A percentile compares a stretch with the other conserved stretches of the same genome.
Evolutionary conservation across 2,329 filamentous ascomycete species (phyloP).

Genomic region (Aspergillus clavatus): DNA sequence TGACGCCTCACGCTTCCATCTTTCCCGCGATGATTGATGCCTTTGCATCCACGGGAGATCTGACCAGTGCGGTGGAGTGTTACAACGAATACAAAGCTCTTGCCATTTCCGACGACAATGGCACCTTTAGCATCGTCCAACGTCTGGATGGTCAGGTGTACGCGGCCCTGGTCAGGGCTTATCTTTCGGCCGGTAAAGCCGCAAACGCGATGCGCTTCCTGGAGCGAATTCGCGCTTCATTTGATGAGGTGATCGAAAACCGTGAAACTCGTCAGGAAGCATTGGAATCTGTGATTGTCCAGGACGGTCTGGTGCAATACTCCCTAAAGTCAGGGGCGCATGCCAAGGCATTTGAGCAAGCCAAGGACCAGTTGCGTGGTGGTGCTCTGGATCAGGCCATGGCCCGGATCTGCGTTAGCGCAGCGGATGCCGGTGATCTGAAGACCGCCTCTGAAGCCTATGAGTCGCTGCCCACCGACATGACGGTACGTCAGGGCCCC

Average conservation of each 20-base stretch:
- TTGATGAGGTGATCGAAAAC: conserved; percentile 43
- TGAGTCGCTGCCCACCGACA: conserved; percentile 51
- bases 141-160: conserved; percentile 82
- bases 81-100: conserved; percentile 92
- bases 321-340: conserved; percentile 67
- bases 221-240: conserved; percentile 64
- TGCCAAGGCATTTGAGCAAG: conserved; percentile 68
- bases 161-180: conserved; percentile 84
- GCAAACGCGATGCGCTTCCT: conserved; percentile 83
- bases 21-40: conserved; percentile 95
- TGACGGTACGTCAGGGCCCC: conserved; percentile 50
- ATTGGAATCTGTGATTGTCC: conserved; percentile 67
- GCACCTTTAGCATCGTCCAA: conserved; percentile 61
- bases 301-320: conserved; percentile 72
- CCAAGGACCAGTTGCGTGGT: conserved; percentile 55
- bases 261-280: conserved; percentile 56
- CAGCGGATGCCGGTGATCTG: conserved; percentile 73
- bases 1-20: conserved; percentile 70
- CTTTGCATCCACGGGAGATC: conserved; percentile 74
- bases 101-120: conserved; percentile 77
- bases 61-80: conserved; percentile 84
- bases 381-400: conserved; percentile 60
- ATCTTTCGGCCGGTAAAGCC: conserved; percentile 73
- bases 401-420: conserved; percentile 66
- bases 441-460: conserved; percentile 65